Percentiles rank a stretch among this genome's conserved stretches.
Conservation (phyloP, 257 asterid genomes). For the Capsicum chinense region DNA sequence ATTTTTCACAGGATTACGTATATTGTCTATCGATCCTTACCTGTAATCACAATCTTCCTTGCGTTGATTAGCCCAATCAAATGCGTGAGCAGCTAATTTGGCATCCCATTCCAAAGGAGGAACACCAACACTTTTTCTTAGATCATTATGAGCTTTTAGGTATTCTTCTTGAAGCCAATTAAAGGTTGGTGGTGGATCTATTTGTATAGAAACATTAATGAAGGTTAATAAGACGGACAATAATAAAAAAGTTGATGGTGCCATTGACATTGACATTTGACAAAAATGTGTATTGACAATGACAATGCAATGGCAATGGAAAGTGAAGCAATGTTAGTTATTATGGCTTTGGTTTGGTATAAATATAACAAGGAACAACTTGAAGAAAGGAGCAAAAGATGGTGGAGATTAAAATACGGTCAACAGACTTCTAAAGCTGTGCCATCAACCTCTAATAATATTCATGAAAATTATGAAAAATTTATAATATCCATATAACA, state of each 20-base stretch:
- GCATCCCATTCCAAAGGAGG: conserved; percentile 33
- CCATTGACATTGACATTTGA: neutral
- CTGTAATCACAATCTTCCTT: conserved; percentile 19
- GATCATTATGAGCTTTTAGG: conserved; percentile 14
- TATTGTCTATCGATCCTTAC: neutral
- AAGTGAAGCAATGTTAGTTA: neutral
- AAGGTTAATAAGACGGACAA: neutral
- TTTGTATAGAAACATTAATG: neutral
- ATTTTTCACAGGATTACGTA: neutral
- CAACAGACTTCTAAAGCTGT: neutral
- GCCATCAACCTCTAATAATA: no score
- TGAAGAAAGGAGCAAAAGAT: neutral
- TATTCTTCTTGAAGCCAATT: conserved; percentile 30
- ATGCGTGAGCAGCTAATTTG: conserved; percentile 1
- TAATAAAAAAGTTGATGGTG: neutral
- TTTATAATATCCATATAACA: no score
- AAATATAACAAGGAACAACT: neutral
- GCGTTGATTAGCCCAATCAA: neutral
- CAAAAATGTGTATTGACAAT: neutral
- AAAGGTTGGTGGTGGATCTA: neutral
- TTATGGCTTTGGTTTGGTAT: neutral
- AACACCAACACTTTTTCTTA: conserved; percentile 29
- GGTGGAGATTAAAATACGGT: neutral
- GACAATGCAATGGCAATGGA: neutral
- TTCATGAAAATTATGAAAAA: no score